Conservation (phyloP, 176 grass and related monocot species). For the Musa schizocarpa region DNA sequence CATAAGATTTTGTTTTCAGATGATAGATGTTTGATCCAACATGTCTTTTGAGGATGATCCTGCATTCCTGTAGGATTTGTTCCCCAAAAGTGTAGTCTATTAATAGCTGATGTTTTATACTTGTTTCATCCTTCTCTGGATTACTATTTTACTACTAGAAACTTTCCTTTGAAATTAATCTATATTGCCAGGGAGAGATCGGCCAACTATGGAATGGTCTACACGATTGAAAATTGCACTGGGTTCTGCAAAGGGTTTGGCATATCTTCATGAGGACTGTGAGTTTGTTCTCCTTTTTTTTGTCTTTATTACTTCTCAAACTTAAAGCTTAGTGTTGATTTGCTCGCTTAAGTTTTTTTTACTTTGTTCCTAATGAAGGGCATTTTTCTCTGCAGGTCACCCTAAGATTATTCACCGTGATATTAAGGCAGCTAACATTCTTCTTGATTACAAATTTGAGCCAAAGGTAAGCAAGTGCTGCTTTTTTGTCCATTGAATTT, state of each 20-base stretch:
- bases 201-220: constrained; percentile 13
- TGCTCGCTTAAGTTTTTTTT: background rate
- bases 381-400: constrained; percentile 19
- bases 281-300: constrained; percentile 9
- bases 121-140: background rate
- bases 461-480: constrained; percentile 28
- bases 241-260: constrained; percentile 36
- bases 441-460: constrained; percentile 46
- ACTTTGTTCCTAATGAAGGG: background rate
- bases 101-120: background rate
- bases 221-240: constrained; percentile 17
- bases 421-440: constrained; percentile 53
- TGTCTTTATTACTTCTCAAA: background rate
- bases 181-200: constrained; percentile 4
- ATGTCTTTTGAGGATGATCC: background rate
- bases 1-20: too few species aligned
- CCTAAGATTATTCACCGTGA: constrained; percentile 58
- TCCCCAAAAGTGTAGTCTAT: background rate
- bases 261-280: constrained; percentile 56
- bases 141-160: background rate
- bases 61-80: background rate
- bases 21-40: too few species aligned
- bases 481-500: background rate
- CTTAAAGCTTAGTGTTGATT: background rate
- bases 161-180: background rate